Base-by-base conservation (phyloP, 2,329 filamentous ascomycete genomes). In the Alternaria metachromatica region DNA sequence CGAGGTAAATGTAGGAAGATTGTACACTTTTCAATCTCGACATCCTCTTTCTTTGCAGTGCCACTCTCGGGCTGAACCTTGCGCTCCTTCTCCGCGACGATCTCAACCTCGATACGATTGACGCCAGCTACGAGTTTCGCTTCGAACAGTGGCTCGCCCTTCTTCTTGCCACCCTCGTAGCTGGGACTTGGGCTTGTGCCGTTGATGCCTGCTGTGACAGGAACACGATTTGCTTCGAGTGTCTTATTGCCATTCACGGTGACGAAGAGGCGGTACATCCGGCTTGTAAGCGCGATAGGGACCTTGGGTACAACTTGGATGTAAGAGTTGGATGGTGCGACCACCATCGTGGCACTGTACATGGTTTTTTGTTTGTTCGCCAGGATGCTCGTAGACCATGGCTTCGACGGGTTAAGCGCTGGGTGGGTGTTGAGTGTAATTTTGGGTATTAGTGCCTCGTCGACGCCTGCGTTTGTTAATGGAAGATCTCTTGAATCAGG, bases 1-100 rank as follows among this genome's bases (percentile, higher is more conserved):
- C 75, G 86, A 78, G 88, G 80, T 71, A 96, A 80, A 79, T 96
- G 91, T 64, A 91, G 87, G 80, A 92, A 92, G 26, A 96, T 84
- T 1, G 89, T 93, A 61, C 94, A 86, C 71, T 90, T 91, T 82
- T 97, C 94, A 66, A 94, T 83, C 76, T 96, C 93, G 37, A 90
- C 87, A 65, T 90, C 79, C 60, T 62, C 60, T 20, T 62, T 62
- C 55, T 74, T 78, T 12, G 64, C 62, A 49, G 67, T 62, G 18
- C 68, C 75, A 7, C 74, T 71, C 50, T 76, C 72, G 9, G 64
- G 33, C 48, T 69, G 62, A 45, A 65, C 56, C 61, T 68, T 72
- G 84, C 87, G 1, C 87, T 88, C 66, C 46, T 92, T 85, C 7
- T 90, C 89, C 1, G 91, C 92, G 67, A 94, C 88, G 62, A 95